Conservation (phyloP, 768 basidiomycete genomes). For the Termitomyces sp. region DNA sequence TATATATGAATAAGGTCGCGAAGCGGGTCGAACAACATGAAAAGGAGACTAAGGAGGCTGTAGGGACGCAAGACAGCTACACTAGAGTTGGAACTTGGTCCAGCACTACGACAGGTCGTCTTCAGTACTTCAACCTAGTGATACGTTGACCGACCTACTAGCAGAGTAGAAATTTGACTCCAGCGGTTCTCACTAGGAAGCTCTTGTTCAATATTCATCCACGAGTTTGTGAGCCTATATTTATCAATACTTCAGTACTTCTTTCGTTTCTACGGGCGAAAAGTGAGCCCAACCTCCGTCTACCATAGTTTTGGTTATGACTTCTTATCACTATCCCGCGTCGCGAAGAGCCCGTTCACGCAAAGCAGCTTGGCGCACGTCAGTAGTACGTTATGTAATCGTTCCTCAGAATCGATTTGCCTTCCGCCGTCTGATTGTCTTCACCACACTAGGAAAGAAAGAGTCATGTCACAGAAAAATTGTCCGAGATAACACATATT, state of each 20-base stretch:
- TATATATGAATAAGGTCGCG: too few species aligned
- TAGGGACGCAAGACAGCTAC: too few species aligned
- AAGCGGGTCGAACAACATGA: too few species aligned
- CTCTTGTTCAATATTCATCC: not conserved
- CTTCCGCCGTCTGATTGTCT: not conserved
- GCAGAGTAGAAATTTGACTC: too few species aligned
- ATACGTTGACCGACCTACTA: too few species aligned
- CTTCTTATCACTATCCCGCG: not conserved
- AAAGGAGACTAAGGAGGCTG: too few species aligned
- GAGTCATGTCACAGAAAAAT: not conserved
- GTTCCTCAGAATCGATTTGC: not conserved
- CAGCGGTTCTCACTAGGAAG: too few species aligned
- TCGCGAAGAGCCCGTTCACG: not conserved
- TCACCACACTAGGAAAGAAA: not conserved
- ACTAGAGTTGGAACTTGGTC: too few species aligned
- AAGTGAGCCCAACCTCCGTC: not conserved
- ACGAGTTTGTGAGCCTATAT: not conserved
- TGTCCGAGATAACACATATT: not conserved
- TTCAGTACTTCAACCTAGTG: too few species aligned
- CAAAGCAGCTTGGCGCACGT: not conserved
- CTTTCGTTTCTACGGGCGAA: not conserved
- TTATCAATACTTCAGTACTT: not conserved
- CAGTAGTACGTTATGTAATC: not conserved
- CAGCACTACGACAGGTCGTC: too few species aligned
- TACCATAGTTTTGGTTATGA: not conserved